Percentiles rank a stretch among this genome's conserved stretches.
Evolutionary conservation across 495 filamentous ascomycete genomes (phyloP).

Genomic region (Aspergillus indologenus): DNA sequence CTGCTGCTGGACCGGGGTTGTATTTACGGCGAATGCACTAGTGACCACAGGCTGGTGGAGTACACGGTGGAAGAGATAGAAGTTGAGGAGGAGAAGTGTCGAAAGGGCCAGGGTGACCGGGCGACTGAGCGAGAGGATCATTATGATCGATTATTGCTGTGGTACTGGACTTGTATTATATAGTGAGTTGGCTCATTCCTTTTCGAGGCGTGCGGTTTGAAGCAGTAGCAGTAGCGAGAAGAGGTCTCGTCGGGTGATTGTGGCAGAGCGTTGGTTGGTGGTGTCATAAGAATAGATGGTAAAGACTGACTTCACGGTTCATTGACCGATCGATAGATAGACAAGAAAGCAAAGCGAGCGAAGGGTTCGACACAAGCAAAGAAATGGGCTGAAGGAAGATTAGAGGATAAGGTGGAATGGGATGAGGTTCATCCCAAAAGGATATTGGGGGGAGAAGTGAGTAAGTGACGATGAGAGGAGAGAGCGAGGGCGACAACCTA

Average conservation of each 20-base stretch:
- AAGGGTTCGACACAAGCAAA: neutral
- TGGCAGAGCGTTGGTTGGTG: neutral
- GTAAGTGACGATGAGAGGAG: neutral
- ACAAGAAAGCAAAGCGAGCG: neutral
- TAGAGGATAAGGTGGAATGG: neutral
- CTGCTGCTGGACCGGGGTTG: neutral
- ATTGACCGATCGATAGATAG: neutral
- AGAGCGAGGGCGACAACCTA: neutral
- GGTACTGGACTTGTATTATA: neutral
- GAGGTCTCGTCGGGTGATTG: no score
- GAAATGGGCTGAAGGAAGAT: neutral
- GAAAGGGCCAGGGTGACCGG: constrained; percentile 10
- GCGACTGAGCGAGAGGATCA: constrained; percentile 6
- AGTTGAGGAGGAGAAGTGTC: constrained; percentile 15
- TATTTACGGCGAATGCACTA: neutral
- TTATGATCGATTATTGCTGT: neutral
- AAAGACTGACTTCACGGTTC: neutral
- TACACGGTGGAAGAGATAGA: constrained; percentile 17
- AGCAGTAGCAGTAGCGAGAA: no score
- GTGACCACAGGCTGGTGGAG: constrained; percentile 10
- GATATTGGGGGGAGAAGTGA: no score
- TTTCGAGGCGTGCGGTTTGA: neutral
- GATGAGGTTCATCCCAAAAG: neutral
- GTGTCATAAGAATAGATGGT: neutral
- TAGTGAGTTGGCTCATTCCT: neutral